These are phyloP conservation scores for Colletotrichum lupini DNA, from an alignment of 2,329 filamentous ascomycete genomes.

Conservation along the genomic window DNA sequence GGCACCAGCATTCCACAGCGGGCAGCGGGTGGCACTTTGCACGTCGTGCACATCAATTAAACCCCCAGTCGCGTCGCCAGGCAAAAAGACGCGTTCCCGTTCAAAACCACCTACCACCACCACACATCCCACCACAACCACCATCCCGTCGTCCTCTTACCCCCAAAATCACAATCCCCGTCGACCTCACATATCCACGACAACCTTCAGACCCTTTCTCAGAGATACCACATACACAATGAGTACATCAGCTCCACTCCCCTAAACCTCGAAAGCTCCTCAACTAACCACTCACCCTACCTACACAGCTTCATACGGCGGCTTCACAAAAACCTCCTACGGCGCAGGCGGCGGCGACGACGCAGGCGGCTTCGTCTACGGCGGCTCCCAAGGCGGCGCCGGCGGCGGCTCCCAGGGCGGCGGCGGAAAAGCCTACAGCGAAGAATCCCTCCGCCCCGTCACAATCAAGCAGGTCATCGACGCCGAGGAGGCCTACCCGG, in stretches of 20 bases:
- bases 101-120: constrained; percentile 41
- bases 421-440: constrained; percentile 68
- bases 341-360: constrained; percentile 68
- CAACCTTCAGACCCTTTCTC: background rate
- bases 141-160: background rate
- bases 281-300: background rate
- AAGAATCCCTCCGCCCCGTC: constrained; percentile 90
- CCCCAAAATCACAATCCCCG: constrained; percentile 13
- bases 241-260: background rate
- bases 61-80: constrained; percentile 28
- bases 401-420: constrained; percentile 67
- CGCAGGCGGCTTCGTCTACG: constrained; percentile 70
- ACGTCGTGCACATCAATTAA: constrained; percentile 27
- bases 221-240: background rate
- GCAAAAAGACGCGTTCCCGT: constrained; percentile 28
- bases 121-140: constrained; percentile 40
- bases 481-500: constrained; percentile 78
- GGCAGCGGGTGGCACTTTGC: background rate
- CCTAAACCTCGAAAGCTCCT: background rate
- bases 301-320: constrained; percentile 59
- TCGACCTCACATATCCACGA: background rate
- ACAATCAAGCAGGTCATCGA: constrained; percentile 96
- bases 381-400: constrained; percentile 70
- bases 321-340: constrained; percentile 52
- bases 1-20: constrained; percentile 14